phyloP scores from a whole-genome alignment of 1,139 yeast genomes.

The Pichia sp. region DNA sequence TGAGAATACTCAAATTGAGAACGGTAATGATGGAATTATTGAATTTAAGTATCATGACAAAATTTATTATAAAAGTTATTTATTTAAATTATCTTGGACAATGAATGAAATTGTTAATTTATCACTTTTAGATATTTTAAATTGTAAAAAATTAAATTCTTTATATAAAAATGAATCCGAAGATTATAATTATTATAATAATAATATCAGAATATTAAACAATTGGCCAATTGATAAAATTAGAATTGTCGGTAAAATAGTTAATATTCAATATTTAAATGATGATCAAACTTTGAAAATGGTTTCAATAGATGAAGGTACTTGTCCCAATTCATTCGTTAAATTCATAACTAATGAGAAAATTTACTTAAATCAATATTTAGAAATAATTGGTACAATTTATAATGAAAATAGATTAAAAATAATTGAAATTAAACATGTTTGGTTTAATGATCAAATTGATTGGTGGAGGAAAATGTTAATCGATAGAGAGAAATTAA shows the following conservation, averaged over 20 bases:
- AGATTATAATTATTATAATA: too few relatives aligned
- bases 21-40: slow-evolving; percentile 1
- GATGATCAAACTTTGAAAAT: background rate
- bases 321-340: too few relatives aligned
- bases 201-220: slow-evolving; percentile 15
- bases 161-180: too few relatives aligned
- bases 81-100: slow-evolving; percentile 33
- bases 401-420: background rate
- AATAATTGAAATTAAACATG: background rate
- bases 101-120: too few relatives aligned
- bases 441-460: background rate
- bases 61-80: slow-evolving; percentile 30
- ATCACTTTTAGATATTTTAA: too few relatives aligned
- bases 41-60: slow-evolving; percentile 9
- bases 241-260: slow-evolving; percentile 30
- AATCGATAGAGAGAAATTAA: background rate
- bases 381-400: too few relatives aligned
- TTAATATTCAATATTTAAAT: slow-evolving; percentile 20
- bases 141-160: too few relatives aligned
- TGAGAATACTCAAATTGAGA: background rate
- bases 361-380: too few relatives aligned
- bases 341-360: too few relatives aligned
- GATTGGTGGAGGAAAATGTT: background rate
- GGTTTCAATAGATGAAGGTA: background rate
- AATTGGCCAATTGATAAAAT: slow-evolving; percentile 34